Conservation (phyloP, 2,329 filamentous ascomycete species). For the Pseudocercospora cruenta region DNA sequence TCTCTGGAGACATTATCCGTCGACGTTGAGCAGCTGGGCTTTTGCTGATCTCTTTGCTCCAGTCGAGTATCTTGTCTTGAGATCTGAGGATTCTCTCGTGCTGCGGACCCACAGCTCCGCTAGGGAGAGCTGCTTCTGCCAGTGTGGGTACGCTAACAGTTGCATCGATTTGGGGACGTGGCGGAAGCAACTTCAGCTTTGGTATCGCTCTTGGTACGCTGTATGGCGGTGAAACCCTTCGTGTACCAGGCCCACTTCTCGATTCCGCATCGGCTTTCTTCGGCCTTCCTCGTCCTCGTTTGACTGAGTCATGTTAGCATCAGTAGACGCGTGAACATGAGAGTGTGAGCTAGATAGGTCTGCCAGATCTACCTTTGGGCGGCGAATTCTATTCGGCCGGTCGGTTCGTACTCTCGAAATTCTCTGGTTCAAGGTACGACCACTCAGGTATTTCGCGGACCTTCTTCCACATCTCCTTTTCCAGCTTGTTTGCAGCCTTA, state of each 20-base stretch:
- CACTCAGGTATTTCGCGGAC: conserved; percentile 92
- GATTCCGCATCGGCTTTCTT: neutral
- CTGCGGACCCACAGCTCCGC: neutral
- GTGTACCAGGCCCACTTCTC: neutral
- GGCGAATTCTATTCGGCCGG: conserved; percentile 26
- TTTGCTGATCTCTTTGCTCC: neutral
- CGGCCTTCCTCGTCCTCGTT: neutral
- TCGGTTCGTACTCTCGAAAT: conserved; percentile 39
- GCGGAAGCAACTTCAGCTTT: neutral
- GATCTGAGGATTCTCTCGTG: neutral
- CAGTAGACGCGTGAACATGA: neutral
- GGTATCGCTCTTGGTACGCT: neutral
- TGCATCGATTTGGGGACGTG: neutral
- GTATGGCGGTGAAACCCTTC: neutral
- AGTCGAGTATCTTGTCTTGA: neutral
- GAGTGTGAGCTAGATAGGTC: neutral
- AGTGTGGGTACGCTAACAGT: neutral
- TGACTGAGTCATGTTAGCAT: neutral
- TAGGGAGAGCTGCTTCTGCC: neutral
- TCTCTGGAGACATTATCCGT: neutral
- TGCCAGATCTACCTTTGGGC: conserved; percentile 3
- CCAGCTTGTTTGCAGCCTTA: conserved; percentile 90
- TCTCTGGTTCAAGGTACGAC: conserved; percentile 50
- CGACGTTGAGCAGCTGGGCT: neutral
- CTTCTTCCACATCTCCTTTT: conserved; percentile 93